Percentiles rank a stretch among this genome's conserved stretches.
Conservation (phyloP, 441 rosid species). For the Isatis lusitanica region DNA sequence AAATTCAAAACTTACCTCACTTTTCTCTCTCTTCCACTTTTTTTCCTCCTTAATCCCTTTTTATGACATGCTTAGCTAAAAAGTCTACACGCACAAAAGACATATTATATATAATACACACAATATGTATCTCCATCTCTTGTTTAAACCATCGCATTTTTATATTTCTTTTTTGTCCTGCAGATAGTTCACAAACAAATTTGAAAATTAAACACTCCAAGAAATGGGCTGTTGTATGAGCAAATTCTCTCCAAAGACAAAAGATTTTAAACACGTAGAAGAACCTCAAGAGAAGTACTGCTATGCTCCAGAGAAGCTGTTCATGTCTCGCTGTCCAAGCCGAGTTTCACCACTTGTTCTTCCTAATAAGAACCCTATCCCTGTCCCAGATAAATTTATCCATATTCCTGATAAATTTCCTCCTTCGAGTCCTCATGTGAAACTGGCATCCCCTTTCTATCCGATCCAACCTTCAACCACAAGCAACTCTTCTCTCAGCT, state of each 20-base stretch:
- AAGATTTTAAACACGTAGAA: constrained; percentile 35
- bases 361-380: constrained; percentile 28
- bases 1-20: constrained; percentile 26
- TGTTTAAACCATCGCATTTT: constrained; percentile 2
- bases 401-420: constrained; percentile 35
- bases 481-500: constrained; percentile 35
- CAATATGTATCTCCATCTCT: constrained; percentile 12
- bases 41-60: constrained; percentile 7
- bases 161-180: background rate
- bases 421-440: constrained; percentile 45
- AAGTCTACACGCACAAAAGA: constrained; percentile 19
- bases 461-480: constrained; percentile 36
- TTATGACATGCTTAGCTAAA: constrained; percentile 14
- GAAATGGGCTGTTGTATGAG: constrained; percentile 87
- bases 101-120: constrained; percentile 11
- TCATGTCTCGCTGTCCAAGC: constrained; percentile 42
- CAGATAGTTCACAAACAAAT: background rate
- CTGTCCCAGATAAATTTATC: constrained; percentile 37
- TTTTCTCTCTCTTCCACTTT: constrained; percentile 24
- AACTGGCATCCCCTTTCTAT: constrained; percentile 41
- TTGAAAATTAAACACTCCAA: constrained; percentile 22
- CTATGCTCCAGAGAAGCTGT: constrained; percentile 66
- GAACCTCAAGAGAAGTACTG: constrained; percentile 37
- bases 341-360: constrained; percentile 34
- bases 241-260: constrained; percentile 52